Evolutionary conservation across 106 monocot genomes (phyloP).

Genomic region (Dactylorhiza incarnata): DNA sequence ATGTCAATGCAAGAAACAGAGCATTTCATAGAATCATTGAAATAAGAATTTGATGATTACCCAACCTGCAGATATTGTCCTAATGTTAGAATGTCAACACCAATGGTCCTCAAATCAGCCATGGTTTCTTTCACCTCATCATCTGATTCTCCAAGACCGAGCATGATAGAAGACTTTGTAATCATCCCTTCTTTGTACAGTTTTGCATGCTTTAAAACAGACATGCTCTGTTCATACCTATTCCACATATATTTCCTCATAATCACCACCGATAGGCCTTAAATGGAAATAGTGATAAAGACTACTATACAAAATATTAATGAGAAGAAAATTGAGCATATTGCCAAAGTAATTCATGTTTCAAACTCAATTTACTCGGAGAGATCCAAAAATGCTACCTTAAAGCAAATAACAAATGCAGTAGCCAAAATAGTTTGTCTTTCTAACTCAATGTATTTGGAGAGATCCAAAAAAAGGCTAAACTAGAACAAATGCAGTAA

Average conservation of each 20-base stretch:
- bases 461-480: not conserved
- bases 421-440: too few species aligned
- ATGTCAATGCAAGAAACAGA: not conserved
- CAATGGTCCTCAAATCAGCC: constrained; percentile 74
- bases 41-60: not conserved
- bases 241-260: not conserved
- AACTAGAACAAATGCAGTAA: not conserved
- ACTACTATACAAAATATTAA: not conserved
- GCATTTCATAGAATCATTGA: not conserved
- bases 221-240: constrained; percentile 89
- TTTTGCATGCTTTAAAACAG: constrained; percentile 90
- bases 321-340: not conserved
- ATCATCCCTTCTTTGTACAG: constrained; percentile 71
- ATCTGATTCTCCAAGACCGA: constrained; percentile 91
- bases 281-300: not conserved
- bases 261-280: not conserved
- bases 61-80: constrained; percentile 93
- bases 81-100: constrained; percentile 85
- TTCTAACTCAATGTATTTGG: too few species aligned
- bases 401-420: too few species aligned
- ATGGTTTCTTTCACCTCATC: constrained; percentile 81
- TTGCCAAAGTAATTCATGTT: not conserved
- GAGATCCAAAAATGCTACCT: not conserved
- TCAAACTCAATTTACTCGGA: not conserved
- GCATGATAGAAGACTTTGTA: constrained; percentile 89